phyloP scores from a whole-genome alignment of 345 rosid species.

The Melastoma malabathricum region DNA sequence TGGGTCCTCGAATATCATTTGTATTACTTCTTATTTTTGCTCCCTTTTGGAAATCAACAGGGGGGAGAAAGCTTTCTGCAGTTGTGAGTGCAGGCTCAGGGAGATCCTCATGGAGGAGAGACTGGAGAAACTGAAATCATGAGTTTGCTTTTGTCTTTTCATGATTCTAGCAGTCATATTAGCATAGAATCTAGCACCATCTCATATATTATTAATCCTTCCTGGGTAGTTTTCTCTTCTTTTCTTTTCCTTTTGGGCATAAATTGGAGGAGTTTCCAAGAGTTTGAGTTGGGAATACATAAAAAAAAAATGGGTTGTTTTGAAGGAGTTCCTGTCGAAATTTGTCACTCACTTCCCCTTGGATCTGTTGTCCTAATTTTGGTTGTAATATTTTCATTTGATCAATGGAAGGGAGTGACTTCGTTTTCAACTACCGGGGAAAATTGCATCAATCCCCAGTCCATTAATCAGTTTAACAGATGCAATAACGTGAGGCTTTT shows the following conservation, averaged over 20 bases:
- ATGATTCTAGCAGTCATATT: constrained; percentile 2
- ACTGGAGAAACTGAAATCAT: constrained; percentile 10
- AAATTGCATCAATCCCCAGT: too few species aligned
- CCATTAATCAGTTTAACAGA: too few species aligned
- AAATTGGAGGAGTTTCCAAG: too few species aligned
- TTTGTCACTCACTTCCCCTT: too few species aligned
- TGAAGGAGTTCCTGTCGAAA: too few species aligned
- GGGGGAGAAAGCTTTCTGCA: constrained; percentile 90
- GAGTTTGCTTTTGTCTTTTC: constrained; percentile 13
- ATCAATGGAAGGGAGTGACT: too few species aligned
- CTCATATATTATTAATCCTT: neutral
- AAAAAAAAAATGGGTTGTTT: too few species aligned
- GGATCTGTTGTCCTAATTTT: too few species aligned
- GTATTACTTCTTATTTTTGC: neutral
- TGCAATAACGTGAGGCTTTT: too few species aligned
- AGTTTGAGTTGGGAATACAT: too few species aligned
- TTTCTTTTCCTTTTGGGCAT: neutral
- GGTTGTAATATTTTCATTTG: too few species aligned
- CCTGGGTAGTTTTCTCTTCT: neutral
- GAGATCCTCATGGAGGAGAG: constrained; percentile 47
- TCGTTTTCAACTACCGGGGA: too few species aligned
- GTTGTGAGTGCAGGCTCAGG: constrained; percentile 61
- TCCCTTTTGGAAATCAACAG: constrained; percentile 16
- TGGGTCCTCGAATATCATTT: neutral
- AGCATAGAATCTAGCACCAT: neutral